Percentiles rank a stretch among this genome's conserved stretches.
Conservation (phyloP, 208 protist genomes). For the Strigomonas galati region DNA sequence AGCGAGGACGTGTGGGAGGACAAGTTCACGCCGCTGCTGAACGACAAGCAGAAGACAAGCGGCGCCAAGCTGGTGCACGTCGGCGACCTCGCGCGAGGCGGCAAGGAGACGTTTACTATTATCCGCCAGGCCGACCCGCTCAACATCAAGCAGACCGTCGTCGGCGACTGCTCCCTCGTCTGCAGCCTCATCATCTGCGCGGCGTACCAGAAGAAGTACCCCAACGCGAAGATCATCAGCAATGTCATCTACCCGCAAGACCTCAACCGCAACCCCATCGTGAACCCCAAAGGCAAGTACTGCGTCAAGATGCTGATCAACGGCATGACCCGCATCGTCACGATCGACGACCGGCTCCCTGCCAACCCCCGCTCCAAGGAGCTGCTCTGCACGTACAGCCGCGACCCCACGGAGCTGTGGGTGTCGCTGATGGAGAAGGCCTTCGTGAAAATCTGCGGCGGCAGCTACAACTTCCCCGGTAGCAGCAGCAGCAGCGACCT, state of each 20-base stretch:
- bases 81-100: constrained; percentile 18
- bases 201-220: constrained; percentile 79
- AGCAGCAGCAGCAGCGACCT: constrained; percentile 71
- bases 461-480: constrained; percentile 67
- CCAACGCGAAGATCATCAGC: constrained; percentile 78
- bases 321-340: constrained; percentile 83
- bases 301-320: constrained; percentile 92
- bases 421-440: constrained; percentile 89
- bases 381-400: constrained; percentile 41
- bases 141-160: constrained; percentile 79
- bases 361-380: constrained; percentile 31
- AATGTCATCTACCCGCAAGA: constrained; percentile 89
- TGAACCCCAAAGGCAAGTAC: constrained; percentile 88
- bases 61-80: constrained; percentile 43
- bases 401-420: constrained; percentile 54
- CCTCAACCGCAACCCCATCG: constrained; percentile 55
- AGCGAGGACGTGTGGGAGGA: constrained; percentile 43
- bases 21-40: constrained; percentile 40
- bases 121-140: constrained; percentile 69
- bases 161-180: constrained; percentile 86
- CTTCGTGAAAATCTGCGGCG: constrained; percentile 78
- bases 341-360: constrained; percentile 86
- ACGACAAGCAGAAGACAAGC: constrained; percentile 17
- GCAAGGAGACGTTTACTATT: constrained; percentile 39
- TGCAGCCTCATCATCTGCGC: constrained; percentile 73